phyloP scores from a whole-genome alignment of 805 yeast species.

The Wickerhamiella domercqiae region DNA sequence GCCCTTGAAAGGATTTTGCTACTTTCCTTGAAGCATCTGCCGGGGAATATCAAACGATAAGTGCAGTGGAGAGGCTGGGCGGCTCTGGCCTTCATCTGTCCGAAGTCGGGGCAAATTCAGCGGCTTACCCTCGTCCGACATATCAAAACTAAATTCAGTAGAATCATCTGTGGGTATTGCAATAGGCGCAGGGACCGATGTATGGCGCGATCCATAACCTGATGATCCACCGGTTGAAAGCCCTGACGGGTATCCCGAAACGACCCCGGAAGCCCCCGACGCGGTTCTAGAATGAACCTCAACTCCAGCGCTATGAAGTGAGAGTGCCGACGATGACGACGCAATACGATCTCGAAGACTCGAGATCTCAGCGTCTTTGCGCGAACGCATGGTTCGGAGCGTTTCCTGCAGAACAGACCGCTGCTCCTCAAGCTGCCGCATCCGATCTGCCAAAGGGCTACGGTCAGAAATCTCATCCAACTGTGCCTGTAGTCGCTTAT shows the following conservation, averaged over 20 bases:
- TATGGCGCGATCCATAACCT: too few species aligned
- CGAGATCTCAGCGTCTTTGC: slow-evolving; percentile 25
- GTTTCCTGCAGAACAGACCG: slow-evolving; percentile 28
- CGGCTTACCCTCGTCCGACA: not conserved
- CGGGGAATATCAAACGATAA: not conserved
- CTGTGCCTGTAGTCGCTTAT: slow-evolving; percentile 19
- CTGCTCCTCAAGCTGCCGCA: slow-evolving; percentile 23
- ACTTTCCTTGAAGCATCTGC: not conserved
- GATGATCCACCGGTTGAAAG: not conserved
- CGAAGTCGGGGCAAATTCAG: not conserved
- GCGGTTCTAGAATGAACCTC: not conserved
- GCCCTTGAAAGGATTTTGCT: too few species aligned
- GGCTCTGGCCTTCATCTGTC: not conserved
- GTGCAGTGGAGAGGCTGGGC: not conserved
- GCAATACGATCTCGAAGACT: slow-evolving; percentile 20
- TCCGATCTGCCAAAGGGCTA: slow-evolving; percentile 24
- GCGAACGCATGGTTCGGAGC: slow-evolving; percentile 26
- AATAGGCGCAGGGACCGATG: not conserved
- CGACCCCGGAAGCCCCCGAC: not conserved
- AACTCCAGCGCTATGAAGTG: not conserved
- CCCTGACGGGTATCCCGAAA: too few species aligned
- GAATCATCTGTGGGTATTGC: not conserved
- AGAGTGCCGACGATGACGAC: slow-evolving; percentile 9
- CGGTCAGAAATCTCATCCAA: slow-evolving; percentile 21
- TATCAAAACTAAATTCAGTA: not conserved